Evolutionary conservation across 108 stramenopile species (phyloP), one percentile per base, ranked within the genome.

Genomic region (Bacterosira constricta): DNA sequence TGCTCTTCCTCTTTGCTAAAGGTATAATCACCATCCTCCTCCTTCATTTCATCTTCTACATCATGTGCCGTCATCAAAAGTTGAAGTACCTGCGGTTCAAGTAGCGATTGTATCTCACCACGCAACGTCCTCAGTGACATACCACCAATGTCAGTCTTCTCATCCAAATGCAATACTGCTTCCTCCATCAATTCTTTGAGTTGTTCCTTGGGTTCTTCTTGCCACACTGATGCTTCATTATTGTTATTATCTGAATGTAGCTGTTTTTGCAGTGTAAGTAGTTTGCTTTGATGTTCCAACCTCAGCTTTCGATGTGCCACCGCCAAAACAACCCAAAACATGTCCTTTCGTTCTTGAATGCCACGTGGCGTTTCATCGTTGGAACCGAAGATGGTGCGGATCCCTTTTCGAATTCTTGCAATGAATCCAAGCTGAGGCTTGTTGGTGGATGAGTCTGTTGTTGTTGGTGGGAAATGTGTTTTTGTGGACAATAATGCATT

Each of bases 301-400:
- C 80, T 60, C 32, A 81, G 38, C 17, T 46, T 34, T 37, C 84
- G 71, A 65, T 75, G 83, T 37, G 82, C 52, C 36, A 77, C 18
- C 3, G 90, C 81, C 54, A 92, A 41, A 12, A 89, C 30, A 20
- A 82, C 36, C 62, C 79, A 74, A 52, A 84, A 88, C 12, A 80
- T 38, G 76, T 89, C 88, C 51, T 85, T 77, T 9, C 87, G 85
- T 66, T 92, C 90, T 72, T 89, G 86, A 1, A 88, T 62, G 15
- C 81, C 71, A 31, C 87, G 65, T 11, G 88, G 87, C 35, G 65
- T 77, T 23, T 79, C 75, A 45, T 81, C 80, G 32, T 68, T 71
- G 21, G 45, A 42, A 30, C 71, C 58, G 61, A 74, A 69, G 60
- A 71, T 32, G 58, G 74, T 62, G 4, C 68, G 60, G 6, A 80